phyloP scores from a whole-genome alignment of 768 basidiomycete genomes.

The Tulasnella sp. region DNA sequence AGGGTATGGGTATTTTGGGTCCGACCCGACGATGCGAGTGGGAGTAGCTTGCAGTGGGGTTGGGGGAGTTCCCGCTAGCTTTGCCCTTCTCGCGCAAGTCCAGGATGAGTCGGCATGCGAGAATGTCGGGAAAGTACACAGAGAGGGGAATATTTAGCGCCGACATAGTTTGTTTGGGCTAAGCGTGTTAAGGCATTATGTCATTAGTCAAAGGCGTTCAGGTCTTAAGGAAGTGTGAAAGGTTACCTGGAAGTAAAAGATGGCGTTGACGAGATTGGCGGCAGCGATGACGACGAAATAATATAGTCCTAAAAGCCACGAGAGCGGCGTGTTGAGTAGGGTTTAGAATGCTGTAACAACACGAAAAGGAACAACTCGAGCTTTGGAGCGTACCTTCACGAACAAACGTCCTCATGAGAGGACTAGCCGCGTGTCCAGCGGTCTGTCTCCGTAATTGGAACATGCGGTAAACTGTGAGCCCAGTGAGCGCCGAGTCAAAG shows the following conservation, averaged over 20 bases:
- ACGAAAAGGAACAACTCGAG: too few relatives aligned
- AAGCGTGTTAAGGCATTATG: not conserved
- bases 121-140: not conserved
- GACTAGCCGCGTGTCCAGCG: not conserved
- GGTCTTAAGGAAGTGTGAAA: not conserved
- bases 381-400: not conserved
- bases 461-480: not conserved
- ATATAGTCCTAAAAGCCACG: not conserved
- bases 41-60: not conserved
- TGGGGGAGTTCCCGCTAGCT: too few relatives aligned
- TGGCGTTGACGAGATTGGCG: constrained; percentile 7
- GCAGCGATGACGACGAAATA: constrained; percentile 5
- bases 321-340: not conserved
- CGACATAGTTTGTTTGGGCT: constrained; percentile 4
- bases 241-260: constrained; percentile 9
- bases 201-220: not conserved
- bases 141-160: constrained; percentile 3
- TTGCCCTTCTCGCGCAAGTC: not conserved
- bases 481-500: not conserved
- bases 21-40: not conserved
- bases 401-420: constrained; percentile 3
- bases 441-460: not conserved
- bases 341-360: too few relatives aligned
- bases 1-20: not conserved
- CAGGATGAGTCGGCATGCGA: not conserved